Percentiles rank a stretch among this genome's conserved stretches.
Conservation (phyloP, 768 basidiomycete genomes). For the Amanita pallidorosea region DNA sequence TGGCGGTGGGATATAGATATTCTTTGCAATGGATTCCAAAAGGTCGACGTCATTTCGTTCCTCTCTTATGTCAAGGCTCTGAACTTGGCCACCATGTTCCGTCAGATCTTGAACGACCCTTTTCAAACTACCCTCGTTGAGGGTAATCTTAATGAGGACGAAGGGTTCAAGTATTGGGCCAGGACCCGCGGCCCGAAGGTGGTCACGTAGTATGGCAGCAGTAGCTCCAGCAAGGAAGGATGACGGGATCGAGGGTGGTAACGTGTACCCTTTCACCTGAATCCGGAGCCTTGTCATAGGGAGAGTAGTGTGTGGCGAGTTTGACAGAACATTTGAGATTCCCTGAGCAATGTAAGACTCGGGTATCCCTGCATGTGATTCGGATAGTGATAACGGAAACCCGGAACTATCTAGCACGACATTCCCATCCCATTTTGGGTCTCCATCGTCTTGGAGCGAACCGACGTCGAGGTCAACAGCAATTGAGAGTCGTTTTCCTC, state of each 20-base stretch:
- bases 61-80: conserved; percentile 48
- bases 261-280: conserved; percentile 32
- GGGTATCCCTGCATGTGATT: conserved; percentile 36
- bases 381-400: conserved; percentile 39
- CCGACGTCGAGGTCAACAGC: conserved; percentile 45
- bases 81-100: conserved; percentile 71
- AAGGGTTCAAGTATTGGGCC: conserved; percentile 78
- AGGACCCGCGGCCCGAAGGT: conserved; percentile 49
- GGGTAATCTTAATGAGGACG: conserved; percentile 54
- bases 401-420: conserved; percentile 49
- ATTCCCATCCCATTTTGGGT: conserved; percentile 71
- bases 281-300: conserved; percentile 57
- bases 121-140: conserved; percentile 58
- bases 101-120: conserved; percentile 79
- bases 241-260: conserved; percentile 31
- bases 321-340: conserved; percentile 59
- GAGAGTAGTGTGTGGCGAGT: conserved; percentile 69
- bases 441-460: conserved; percentile 49
- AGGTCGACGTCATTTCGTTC: conserved; percentile 24
- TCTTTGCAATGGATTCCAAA: conserved; percentile 43
- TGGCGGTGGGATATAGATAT: conserved; percentile 65
- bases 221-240: conserved; percentile 56
- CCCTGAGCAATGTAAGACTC: conserved; percentile 54
- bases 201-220: conserved; percentile 51
- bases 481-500: conserved; percentile 43